Evolutionary conservation across 352 stramenopile species (phyloP).

Genomic region (Phytophthora nicotianae): DNA sequence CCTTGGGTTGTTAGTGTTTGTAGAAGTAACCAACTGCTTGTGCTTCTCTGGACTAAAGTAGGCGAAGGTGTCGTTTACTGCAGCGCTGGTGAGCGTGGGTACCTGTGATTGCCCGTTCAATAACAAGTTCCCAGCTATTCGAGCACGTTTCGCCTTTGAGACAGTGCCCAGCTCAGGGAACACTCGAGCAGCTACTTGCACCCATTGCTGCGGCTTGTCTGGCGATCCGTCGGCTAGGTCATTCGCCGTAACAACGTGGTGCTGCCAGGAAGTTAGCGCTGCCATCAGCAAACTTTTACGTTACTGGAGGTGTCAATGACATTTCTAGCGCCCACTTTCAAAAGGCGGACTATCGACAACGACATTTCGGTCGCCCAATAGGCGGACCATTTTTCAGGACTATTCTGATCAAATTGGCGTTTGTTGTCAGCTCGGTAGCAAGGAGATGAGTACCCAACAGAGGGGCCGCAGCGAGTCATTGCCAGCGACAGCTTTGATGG

Average conservation of each 20-base stretch:
- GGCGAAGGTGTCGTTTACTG: conserved; percentile 39
- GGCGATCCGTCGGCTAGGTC: conserved; percentile 11
- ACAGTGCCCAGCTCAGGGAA: conserved; percentile 52
- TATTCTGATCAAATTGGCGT: too few species aligned
- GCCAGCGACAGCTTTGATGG: too few species aligned
- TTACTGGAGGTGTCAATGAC: background rate
- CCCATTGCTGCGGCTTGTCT: conserved; percentile 39
- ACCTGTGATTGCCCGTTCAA: conserved; percentile 50
- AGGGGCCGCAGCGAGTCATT: too few species aligned
- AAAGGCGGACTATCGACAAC: too few species aligned
- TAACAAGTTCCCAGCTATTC: conserved; percentile 38
- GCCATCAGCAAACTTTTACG: background rate
- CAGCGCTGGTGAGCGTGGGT: conserved; percentile 37
- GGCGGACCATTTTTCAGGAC: too few species aligned
- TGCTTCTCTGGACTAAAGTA: conserved; percentile 29
- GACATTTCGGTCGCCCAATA: too few species aligned
- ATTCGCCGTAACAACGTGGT: conserved; percentile 22
- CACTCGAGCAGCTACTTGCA: conserved; percentile 54
- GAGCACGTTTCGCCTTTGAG: conserved; percentile 73
- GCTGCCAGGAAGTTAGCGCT: conserved; percentile 8
- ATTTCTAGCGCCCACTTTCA: conserved; percentile 1
- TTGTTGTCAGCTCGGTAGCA: too few species aligned
- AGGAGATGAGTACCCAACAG: too few species aligned
- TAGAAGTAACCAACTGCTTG: background rate
- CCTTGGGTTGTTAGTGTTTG: background rate